These are phyloP conservation scores for Populus hybrid DNA, from an alignment of 441 rosid species.

Conservation along the genomic window DNA sequence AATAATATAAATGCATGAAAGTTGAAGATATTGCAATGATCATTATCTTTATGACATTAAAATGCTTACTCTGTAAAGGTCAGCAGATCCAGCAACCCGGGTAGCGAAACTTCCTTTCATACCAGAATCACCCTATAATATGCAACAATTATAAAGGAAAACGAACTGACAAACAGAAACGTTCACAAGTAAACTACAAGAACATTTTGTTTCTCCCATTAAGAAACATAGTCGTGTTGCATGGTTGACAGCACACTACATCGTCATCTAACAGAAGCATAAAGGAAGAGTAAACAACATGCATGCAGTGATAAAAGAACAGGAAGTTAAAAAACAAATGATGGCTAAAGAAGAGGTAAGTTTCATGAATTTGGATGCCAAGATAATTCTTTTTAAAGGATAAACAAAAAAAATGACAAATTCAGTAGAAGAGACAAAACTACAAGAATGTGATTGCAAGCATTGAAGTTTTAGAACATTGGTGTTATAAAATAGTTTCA, in stretches of 20 bases:
- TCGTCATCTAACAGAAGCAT: neutral
- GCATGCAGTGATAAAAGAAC: neutral
- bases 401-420: neutral
- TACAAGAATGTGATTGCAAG: neutral
- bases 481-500: neutral
- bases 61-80: constrained; percentile 63
- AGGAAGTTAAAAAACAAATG: neutral
- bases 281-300: neutral
- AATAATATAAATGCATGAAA: neutral
- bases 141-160: constrained; percentile 3
- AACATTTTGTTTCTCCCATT: constrained; percentile 37
- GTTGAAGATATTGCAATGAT: neutral
- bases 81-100: constrained; percentile 87
- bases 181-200: neutral
- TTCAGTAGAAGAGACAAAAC: neutral
- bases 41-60: constrained; percentile 12
- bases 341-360: neutral
- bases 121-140: constrained; percentile 76
- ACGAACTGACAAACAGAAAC: constrained; percentile 6
- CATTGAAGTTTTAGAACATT: neutral
- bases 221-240: neutral
- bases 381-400: neutral
- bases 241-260: neutral
- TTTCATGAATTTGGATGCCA: neutral
- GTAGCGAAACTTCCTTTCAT: constrained; percentile 91